A percentile compares a stretch with the other conserved stretches of the same genome.
phyloP scores from a whole-genome alignment of 2,329 filamentous ascomycete species.

The Ophiostoma pallidulum region DNA sequence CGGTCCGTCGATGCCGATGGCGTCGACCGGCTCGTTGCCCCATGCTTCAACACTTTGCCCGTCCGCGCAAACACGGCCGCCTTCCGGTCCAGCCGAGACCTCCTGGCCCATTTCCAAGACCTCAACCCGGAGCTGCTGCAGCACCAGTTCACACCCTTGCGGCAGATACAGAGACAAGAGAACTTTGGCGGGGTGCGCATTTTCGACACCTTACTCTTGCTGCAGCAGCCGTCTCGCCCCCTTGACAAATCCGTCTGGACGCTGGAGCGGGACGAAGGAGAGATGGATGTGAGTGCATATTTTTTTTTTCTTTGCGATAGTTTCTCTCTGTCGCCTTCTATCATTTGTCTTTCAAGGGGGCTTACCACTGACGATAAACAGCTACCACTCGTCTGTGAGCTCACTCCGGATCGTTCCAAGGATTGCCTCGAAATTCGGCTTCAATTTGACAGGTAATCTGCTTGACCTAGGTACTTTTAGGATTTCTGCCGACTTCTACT shows the following conservation, averaged over 20 bases:
- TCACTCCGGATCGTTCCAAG: constrained; percentile 45
- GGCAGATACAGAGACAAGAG: constrained; percentile 56
- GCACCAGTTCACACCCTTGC: constrained; percentile 66
- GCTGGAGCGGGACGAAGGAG: constrained; percentile 45
- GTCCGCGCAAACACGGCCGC: constrained; percentile 47
- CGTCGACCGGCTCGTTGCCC: constrained; percentile 67
- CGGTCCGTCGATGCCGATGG: constrained; percentile 57
- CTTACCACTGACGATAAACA: constrained; percentile 16
- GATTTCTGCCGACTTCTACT: background rate
- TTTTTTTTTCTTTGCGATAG: too few relatives aligned
- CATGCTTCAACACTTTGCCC: constrained; percentile 86
- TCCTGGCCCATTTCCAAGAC: constrained; percentile 25
- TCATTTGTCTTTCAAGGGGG: background rate
- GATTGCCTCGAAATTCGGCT: constrained; percentile 51
- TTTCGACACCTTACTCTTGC: constrained; percentile 72
- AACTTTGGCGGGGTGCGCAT: constrained; percentile 40
- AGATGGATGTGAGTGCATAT: constrained; percentile 52
- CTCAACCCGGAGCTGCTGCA: constrained; percentile 48
- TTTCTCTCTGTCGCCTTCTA: too few relatives aligned
- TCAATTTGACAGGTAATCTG: constrained; percentile 54
- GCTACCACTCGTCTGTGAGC: constrained; percentile 67
- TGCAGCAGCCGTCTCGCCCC: constrained; percentile 56
- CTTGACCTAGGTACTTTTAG: constrained; percentile 19
- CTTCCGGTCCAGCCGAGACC: constrained; percentile 40
- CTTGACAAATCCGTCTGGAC: constrained; percentile 49